phyloP scores from a whole-genome alignment of 2,329 filamentous ascomycete species.

The Penicillium sp. region DNA sequence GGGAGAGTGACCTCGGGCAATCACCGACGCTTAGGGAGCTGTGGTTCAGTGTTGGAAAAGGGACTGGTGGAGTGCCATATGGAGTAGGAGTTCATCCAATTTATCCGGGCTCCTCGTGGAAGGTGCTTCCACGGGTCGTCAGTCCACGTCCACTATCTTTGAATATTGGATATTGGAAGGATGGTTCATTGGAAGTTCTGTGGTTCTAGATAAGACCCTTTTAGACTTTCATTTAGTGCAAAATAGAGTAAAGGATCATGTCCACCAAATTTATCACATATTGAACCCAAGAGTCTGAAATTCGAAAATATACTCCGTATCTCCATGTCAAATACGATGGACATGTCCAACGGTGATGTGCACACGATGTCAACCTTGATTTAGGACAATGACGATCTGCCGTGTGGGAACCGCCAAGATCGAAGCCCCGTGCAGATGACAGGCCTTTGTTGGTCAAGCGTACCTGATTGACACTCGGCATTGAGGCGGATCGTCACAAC shows the following conservation, averaged over 20 bases:
- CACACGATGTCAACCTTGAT: conserved; percentile 19
- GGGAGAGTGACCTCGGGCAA: conserved; percentile 10
- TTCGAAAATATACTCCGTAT: neutral
- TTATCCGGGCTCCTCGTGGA: neutral
- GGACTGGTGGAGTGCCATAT: neutral
- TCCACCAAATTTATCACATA: too few species aligned
- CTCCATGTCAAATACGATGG: neutral
- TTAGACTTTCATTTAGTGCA: neutral
- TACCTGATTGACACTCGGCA: conserved; percentile 19
- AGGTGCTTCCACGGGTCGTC: too few species aligned
- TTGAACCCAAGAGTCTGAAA: neutral
- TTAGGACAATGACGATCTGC: conserved; percentile 39
- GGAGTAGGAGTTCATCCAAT: neutral
- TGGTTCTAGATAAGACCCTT: conserved; percentile 14
- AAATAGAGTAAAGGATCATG: too few species aligned
- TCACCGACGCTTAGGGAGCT: neutral
- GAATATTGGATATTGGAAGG: neutral
- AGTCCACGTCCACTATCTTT: neutral
- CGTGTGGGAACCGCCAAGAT: conserved; percentile 36
- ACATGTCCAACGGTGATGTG: conserved; percentile 15
- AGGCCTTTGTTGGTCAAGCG: conserved; percentile 18
- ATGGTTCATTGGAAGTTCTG: conserved; percentile 11
- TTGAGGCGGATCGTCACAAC: conserved; percentile 12
- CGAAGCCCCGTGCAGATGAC: conserved; percentile 36
- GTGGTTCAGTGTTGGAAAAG: neutral